These are phyloP conservation scores for Tremella fuciformis DNA, from an alignment of 768 basidiomycete genomes.

Conservation along the genomic window DNA sequence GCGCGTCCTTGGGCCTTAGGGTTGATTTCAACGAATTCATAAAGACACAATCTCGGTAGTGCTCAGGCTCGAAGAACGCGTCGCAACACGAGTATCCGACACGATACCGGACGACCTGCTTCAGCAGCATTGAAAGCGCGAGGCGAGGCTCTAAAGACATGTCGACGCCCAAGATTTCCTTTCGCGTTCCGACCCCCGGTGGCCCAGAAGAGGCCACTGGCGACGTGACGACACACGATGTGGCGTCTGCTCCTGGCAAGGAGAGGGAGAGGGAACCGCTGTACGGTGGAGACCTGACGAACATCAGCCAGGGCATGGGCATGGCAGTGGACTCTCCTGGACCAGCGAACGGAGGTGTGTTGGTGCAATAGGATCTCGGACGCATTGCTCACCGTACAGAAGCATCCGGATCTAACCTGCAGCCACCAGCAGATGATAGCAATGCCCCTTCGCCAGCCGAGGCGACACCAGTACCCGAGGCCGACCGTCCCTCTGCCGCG, in stretches of 20 bases:
- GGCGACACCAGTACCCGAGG: slow-evolving; percentile 59
- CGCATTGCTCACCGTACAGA: background rate
- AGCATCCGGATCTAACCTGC: slow-evolving; percentile 13
- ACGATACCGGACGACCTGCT: background rate
- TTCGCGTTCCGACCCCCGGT: slow-evolving; percentile 32
- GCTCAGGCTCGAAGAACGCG: too few relatives aligned
- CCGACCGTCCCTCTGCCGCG: slow-evolving; percentile 77
- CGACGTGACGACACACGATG: slow-evolving; percentile 57
- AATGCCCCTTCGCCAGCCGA: slow-evolving; percentile 4
- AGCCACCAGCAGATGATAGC: slow-evolving; percentile 17
- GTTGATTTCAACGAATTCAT: too few relatives aligned
- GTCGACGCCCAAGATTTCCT: slow-evolving; percentile 46
- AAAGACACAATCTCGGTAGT: too few relatives aligned
- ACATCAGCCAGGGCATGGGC: slow-evolving; percentile 56
- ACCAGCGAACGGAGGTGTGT: slow-evolving; percentile 26
- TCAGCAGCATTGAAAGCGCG: background rate
- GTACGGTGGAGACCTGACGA: slow-evolving; percentile 71
- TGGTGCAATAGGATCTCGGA: background rate
- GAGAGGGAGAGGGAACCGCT: slow-evolving; percentile 84
- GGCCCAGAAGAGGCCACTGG: slow-evolving; percentile 22
- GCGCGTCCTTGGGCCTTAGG: too few relatives aligned
- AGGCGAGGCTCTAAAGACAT: slow-evolving; percentile 8
- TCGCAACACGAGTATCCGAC: too few relatives aligned
- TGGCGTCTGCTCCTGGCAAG: slow-evolving; percentile 75
- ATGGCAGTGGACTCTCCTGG: slow-evolving; percentile 13